A percentile compares a stretch with the other conserved stretches of the same genome.
Conservation (phyloP, 768 basidiomycete genomes). For the Boletellus ananas region DNA sequence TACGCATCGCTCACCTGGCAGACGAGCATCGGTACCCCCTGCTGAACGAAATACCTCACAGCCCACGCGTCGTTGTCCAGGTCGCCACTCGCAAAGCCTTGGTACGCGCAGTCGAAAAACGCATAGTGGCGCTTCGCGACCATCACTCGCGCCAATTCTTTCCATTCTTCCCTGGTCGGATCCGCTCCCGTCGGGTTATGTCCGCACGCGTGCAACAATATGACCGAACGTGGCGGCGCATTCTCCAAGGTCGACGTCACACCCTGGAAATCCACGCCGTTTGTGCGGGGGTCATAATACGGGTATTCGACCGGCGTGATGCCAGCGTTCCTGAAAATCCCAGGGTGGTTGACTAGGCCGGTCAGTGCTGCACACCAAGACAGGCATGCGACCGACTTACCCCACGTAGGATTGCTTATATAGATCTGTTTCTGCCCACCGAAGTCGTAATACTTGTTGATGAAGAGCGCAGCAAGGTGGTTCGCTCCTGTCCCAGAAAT, state of each 20-base stretch:
- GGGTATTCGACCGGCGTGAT: conserved; percentile 83
- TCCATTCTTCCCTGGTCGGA: conserved; percentile 87
- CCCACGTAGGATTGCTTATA: conserved; percentile 94
- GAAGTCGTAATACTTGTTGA: conserved; percentile 76
- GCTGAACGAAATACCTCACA: conserved; percentile 79
- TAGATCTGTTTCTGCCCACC: conserved; percentile 64
- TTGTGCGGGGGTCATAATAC: conserved; percentile 92
- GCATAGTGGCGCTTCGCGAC: conserved; percentile 73
- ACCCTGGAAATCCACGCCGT: conserved; percentile 77
- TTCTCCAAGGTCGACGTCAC: conserved; percentile 55
- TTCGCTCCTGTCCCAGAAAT: conserved; percentile 96
- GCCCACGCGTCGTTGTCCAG: conserved; percentile 90
- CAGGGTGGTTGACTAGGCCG: conserved; percentile 73
- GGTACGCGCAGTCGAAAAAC: conserved; percentile 96
- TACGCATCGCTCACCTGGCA: conserved; percentile 63
- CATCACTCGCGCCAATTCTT: conserved; percentile 67
- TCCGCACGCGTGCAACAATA: conserved; percentile 91
- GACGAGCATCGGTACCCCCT: conserved; percentile 71
- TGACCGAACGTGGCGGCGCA: conserved; percentile 75
- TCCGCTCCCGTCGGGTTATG: conserved; percentile 98
- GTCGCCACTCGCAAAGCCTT: conserved; percentile 93
- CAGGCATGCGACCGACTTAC: conserved; percentile 40
- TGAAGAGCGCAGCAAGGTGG: conserved; percentile 85
- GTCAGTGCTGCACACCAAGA: background rate
- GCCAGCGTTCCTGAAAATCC: conserved; percentile 88